Percentiles rank a stretch among this genome's conserved stretches.
These are phyloP conservation scores for Colletotrichum sp. DNA, from an alignment of 2,329 filamentous ascomycete genomes.

Conservation along the genomic window DNA sequence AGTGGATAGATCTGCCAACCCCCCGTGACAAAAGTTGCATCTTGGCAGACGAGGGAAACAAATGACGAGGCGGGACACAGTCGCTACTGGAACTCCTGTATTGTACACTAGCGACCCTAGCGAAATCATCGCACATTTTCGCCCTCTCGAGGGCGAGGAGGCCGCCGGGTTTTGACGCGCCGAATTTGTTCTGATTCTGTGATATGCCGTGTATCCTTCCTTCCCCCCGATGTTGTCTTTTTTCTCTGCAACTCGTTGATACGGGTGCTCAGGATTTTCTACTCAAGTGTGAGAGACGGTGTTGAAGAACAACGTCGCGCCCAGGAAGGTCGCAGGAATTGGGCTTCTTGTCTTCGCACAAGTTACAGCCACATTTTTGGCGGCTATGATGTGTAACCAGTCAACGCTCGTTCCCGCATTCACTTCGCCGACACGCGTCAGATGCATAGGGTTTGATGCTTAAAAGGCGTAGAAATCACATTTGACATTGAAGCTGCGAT, in stretches of 20 bases:
- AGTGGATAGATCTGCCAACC: not conserved
- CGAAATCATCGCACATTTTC: not conserved
- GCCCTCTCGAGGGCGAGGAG: slow-evolving; percentile 4
- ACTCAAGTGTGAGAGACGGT: not conserved
- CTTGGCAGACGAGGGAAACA: not conserved
- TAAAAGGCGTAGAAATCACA: not conserved
- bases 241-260: not conserved
- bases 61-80: not conserved
- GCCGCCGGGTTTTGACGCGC: slow-evolving; percentile 15
- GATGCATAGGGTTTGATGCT: not conserved
- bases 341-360: not conserved
- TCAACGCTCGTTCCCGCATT: not conserved
- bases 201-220: not conserved
- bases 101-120: not conserved
- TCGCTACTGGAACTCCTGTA: slow-evolving; percentile 8
- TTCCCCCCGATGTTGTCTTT: not conserved
- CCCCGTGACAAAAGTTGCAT: not conserved
- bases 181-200: not conserved
- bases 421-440: not conserved
- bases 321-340: not conserved
- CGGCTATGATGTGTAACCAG: not conserved
- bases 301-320: not conserved
- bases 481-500: not conserved
- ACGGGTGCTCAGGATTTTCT: not conserved
- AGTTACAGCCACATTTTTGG: not conserved